These are phyloP conservation scores for Caloboletus firmus DNA, from an alignment of 1,284 basidiomycete species.

Conservation along the genomic window DNA sequence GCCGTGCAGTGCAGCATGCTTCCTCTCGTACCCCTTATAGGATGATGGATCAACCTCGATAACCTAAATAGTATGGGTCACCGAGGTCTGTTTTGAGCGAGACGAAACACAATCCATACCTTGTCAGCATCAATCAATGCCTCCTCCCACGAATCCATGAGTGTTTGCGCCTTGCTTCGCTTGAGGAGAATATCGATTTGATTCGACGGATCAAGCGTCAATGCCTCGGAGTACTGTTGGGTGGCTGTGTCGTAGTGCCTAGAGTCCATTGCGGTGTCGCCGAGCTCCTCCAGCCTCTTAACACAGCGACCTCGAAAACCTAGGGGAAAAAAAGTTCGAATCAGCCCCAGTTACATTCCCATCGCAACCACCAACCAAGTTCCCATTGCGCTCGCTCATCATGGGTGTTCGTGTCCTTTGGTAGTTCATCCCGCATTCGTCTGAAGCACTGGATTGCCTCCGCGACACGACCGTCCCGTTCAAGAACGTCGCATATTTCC, in stretches of 20 bases:
- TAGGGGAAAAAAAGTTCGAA: not conserved
- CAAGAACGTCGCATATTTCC: constrained; percentile 7
- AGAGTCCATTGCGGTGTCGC: not conserved
- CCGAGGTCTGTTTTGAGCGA: not conserved
- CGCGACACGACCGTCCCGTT: not conserved
- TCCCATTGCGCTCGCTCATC: not conserved
- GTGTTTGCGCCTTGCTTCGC: not conserved
- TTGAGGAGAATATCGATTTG: not conserved
- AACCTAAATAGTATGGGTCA: not conserved
- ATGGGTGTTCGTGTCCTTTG: not conserved
- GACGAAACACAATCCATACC: not conserved
- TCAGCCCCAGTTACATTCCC: rapidly evolving
- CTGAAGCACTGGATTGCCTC: not conserved
- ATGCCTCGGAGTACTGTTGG: not conserved
- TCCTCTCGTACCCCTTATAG: not conserved
- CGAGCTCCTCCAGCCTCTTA: not conserved
- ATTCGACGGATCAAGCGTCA: not conserved
- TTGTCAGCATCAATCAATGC: not conserved
- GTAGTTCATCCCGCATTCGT: not conserved
- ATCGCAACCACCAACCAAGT: not conserved
- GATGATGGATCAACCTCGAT: not conserved
- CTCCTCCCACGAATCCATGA: not conserved
- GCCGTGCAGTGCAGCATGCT: not conserved
- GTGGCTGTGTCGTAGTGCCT: not conserved
- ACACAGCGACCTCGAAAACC: not conserved